These are phyloP conservation scores for Dactylellina haptotyla DNA, from an alignment of 2,329 filamentous ascomycete genomes.

Conservation along the genomic window DNA sequence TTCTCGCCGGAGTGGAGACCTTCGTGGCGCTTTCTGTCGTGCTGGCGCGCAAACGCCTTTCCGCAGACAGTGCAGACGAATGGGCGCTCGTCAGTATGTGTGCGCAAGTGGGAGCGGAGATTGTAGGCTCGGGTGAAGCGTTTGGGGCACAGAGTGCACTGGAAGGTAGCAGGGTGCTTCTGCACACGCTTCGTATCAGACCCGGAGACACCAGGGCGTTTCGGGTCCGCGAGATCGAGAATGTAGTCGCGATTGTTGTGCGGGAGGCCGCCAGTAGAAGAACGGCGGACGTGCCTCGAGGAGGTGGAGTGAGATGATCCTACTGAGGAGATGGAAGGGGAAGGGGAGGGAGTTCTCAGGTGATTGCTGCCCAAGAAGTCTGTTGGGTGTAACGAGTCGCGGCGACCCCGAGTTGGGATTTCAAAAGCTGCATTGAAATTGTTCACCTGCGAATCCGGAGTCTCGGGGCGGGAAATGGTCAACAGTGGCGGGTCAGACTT, in stretches of 20 bases:
- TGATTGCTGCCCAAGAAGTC: conserved; percentile 60
- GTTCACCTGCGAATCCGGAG: conserved; percentile 39
- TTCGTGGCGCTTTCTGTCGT: conserved; percentile 96
- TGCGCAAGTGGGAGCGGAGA: conserved; percentile 90
- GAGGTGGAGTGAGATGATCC: conserved; percentile 53
- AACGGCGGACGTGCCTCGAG: conserved; percentile 64
- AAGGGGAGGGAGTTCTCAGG: conserved; percentile 64
- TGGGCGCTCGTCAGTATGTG: conserved; percentile 94
- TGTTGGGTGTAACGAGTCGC: conserved; percentile 61
- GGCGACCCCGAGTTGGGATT: conserved; percentile 30
- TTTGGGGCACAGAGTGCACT: conserved; percentile 92
- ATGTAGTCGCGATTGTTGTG: conserved; percentile 77
- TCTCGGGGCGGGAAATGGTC: conserved; percentile 41
- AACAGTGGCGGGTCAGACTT: conserved; percentile 48
- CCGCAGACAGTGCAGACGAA: conserved; percentile 97
- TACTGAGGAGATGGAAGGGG: conserved; percentile 58
- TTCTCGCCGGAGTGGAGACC: conserved; percentile 96
- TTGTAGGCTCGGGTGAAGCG: conserved; percentile 97
- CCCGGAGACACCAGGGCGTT: conserved; percentile 69
- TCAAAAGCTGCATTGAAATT: conserved; percentile 52
- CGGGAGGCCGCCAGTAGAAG: conserved; percentile 66
- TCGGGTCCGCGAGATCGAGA: conserved; percentile 88
- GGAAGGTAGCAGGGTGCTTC: conserved; percentile 97
- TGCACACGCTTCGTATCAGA: conserved; percentile 80
- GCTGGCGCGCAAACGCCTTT: conserved; percentile 96